A percentile compares a stretch with the other conserved stretches of the same genome.
Evolutionary conservation across 345 rosid species (phyloP).

Genomic region (Populus davidiana): DNA sequence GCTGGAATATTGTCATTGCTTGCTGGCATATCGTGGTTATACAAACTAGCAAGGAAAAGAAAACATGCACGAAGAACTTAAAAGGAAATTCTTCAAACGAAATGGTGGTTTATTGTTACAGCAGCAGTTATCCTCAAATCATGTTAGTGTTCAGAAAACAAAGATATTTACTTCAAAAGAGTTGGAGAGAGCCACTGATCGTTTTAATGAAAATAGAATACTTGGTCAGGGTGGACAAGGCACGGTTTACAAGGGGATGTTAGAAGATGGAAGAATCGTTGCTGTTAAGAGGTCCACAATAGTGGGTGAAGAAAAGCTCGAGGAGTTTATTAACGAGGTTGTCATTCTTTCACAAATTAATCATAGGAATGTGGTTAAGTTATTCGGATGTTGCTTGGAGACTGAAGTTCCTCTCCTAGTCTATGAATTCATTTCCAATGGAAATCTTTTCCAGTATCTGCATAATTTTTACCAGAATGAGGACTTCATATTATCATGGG

Average conservation of each 20-base stretch:
- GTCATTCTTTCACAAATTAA: too few species aligned
- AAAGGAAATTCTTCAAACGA: background rate
- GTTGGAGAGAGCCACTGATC: slow-evolving; percentile 3
- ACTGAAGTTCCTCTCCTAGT: slow-evolving; percentile 4
- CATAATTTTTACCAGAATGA: background rate
- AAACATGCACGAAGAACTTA: background rate
- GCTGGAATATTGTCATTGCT: background rate
- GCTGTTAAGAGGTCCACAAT: slow-evolving; percentile 14
- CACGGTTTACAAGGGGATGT: slow-evolving; percentile 15
- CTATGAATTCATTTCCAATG: slow-evolving; percentile 13
- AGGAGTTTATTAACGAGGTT: slow-evolving; percentile 10
- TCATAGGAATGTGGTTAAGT: too few species aligned
- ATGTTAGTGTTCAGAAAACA: too few species aligned
- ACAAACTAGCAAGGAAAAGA: slow-evolving; percentile 6
- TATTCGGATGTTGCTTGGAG: slow-evolving; percentile 14
- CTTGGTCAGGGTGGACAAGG: slow-evolving; percentile 21
- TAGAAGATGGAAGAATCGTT: slow-evolving; percentile 11
- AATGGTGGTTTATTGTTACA: slow-evolving; percentile 7
- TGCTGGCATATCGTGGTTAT: background rate
- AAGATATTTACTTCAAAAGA: too few species aligned
- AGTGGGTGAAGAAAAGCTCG: background rate
- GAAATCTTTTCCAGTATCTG: slow-evolving; percentile 9
- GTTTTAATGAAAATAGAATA: slow-evolving; percentile 5
- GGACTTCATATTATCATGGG: slow-evolving; percentile 6
- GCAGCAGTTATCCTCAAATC: background rate